Evolutionary conservation across 2,329 filamentous ascomycete genomes (phyloP).

Genomic region (Xylaria sp.): DNA sequence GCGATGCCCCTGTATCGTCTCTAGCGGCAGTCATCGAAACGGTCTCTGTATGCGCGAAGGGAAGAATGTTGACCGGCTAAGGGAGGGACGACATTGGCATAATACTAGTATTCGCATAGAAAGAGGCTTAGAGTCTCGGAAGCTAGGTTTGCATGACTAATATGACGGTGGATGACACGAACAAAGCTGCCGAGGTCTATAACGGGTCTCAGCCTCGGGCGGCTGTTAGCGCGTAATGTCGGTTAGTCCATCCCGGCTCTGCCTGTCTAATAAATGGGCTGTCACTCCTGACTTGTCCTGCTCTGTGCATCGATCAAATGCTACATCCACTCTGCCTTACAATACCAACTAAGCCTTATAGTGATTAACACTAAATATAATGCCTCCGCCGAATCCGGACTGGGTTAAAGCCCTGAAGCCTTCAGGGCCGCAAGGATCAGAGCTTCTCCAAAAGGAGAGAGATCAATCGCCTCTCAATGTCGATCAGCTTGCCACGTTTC

Average conservation of each 20-base stretch:
- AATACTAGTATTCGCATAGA: background rate
- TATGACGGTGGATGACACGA: constrained; percentile 7
- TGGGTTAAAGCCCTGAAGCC: constrained; percentile 17
- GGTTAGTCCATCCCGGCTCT: background rate
- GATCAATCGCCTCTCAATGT: constrained; percentile 14
- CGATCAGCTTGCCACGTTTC: constrained; percentile 7
- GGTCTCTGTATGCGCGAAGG: background rate
- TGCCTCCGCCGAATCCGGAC: constrained; percentile 16
- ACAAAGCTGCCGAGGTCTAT: constrained; percentile 7
- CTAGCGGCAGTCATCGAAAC: background rate
- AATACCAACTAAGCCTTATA: background rate
- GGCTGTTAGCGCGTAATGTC: background rate
- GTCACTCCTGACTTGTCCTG: background rate
- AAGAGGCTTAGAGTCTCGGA: background rate
- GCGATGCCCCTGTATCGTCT: too few species aligned
- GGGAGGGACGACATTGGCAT: background rate
- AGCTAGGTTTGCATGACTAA: background rate
- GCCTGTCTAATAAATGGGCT: background rate
- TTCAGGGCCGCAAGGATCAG: constrained; percentile 14
- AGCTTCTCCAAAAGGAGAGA: constrained; percentile 12
- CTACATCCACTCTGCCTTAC: background rate
- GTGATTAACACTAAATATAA: background rate
- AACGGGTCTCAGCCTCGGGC: constrained; percentile 4
- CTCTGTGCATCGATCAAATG: background rate
- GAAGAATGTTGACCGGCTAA: background rate